A percentile compares a stretch with the other conserved stretches of the same genome.
Evolutionary conservation across 352 stramenopile genomes (phyloP).

Genomic region (Pythium brachiatum): DNA sequence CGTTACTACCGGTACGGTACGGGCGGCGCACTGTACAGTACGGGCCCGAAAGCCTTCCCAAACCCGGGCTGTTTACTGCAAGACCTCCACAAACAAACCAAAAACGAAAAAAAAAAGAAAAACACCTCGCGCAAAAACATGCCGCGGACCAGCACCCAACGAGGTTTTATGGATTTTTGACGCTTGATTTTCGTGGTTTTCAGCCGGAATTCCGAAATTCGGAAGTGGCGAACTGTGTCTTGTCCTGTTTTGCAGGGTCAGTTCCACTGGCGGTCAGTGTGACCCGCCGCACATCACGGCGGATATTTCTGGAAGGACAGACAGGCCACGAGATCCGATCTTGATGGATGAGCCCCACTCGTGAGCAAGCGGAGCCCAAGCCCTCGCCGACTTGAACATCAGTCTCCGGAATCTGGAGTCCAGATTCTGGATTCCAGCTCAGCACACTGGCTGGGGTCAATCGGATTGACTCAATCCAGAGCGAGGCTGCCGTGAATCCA

Average conservation of each 20-base stretch:
- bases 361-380: conserved; percentile 1
- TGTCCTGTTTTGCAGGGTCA: neutral
- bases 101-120: neutral
- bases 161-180: conserved; percentile 17
- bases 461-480: too few relatives aligned
- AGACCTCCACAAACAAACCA: conserved; percentile 1
- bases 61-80: neutral
- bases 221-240: neutral
- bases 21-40: neutral
- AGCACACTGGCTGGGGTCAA: too few relatives aligned
- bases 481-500: conserved; percentile 1
- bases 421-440: conserved; percentile 1
- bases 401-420: neutral
- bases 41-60: neutral
- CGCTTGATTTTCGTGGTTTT: conserved; percentile 1
- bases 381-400: conserved; percentile 9
- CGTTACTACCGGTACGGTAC: neutral
- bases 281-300: neutral
- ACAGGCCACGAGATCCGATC: neutral
- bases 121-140: neutral
- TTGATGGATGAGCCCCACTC: neutral
- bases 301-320: conserved; percentile 5
- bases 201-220: neutral
- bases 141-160: neutral
- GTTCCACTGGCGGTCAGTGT: neutral